Conservation (phyloP, 1,284 basidiomycete genomes). For the Ceratobasidium sp. region DNA sequence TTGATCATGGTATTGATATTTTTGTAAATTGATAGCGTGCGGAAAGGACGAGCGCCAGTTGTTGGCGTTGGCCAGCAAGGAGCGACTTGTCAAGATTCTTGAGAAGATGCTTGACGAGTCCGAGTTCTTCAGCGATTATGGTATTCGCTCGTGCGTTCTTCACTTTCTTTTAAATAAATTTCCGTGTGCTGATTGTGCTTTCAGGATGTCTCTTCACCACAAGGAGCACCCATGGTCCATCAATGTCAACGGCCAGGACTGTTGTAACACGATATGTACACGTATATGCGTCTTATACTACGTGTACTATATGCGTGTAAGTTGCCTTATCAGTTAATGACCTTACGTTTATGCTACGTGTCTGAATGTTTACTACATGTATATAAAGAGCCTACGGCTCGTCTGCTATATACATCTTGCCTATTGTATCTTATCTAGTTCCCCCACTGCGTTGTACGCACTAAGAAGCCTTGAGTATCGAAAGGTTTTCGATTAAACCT, state of each 20-base stretch:
- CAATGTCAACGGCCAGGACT: conserved; percentile 92
- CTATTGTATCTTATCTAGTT: too few species aligned
- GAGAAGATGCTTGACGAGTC: conserved; percentile 97
- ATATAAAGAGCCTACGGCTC: too few species aligned
- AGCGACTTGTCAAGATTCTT: conserved; percentile 85
- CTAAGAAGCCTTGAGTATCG: too few species aligned
- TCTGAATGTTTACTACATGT: too few species aligned
- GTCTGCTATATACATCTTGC: too few species aligned
- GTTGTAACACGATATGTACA: too few species aligned
- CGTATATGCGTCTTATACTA: too few species aligned
- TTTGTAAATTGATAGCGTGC: conserved; percentile 60
- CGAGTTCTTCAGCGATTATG: conserved; percentile 95
- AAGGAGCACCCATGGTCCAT: conserved; percentile 96
- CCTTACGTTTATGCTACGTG: too few species aligned
- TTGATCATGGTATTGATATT: not conserved
- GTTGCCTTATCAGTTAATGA: too few species aligned
- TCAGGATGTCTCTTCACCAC: conserved; percentile 85
- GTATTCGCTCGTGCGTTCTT: conserved; percentile 92
- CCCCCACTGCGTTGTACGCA: too few species aligned
- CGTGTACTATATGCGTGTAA: too few species aligned
- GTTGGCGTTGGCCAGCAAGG: conserved; percentile 91
- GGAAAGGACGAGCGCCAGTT: conserved; percentile 89
- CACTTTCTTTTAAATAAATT: not conserved
- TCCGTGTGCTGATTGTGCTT: not conserved
- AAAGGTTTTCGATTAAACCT: too few species aligned